phyloP scores from a whole-genome alignment of 1,284 basidiomycete genomes.

The Apiotrichum laibachii region DNA sequence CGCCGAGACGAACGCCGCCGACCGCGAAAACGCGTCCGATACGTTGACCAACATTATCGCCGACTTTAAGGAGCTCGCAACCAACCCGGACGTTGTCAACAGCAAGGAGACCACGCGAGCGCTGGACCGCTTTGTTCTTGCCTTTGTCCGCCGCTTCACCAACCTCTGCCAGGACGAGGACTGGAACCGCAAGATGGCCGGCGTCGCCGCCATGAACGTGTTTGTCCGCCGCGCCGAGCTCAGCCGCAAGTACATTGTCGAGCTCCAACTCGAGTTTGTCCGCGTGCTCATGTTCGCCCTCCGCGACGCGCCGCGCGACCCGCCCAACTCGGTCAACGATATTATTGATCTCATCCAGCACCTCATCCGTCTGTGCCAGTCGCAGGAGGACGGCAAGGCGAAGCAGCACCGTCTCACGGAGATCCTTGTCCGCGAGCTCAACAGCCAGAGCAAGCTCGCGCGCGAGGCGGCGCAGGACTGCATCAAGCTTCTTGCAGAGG shows the following conservation, averaged over 20 bases:
- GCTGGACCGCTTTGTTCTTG: constrained; percentile 61
- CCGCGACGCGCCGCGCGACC: constrained; percentile 91
- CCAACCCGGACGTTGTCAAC: constrained; percentile 47
- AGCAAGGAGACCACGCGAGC: constrained; percentile 59
- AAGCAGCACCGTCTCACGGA: constrained; percentile 62
- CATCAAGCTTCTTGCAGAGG: constrained; percentile 73
- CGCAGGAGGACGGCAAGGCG: constrained; percentile 47
- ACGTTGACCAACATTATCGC: constrained; percentile 64
- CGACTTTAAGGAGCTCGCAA: constrained; percentile 62
- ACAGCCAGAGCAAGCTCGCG: constrained; percentile 81
- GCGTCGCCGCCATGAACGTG: constrained; percentile 76
- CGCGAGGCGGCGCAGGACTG: constrained; percentile 80
- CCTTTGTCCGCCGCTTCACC: constrained; percentile 74
- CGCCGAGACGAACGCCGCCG: constrained; percentile 62
- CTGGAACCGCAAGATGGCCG: constrained; percentile 82
- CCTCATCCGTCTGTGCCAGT: constrained; percentile 71
- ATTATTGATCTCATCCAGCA: constrained; percentile 75
- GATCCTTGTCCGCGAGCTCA: constrained; percentile 85
- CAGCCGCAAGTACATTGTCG: constrained; percentile 75
- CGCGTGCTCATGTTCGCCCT: constrained; percentile 89
- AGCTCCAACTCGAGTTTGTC: constrained; percentile 86
- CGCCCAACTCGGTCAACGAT: constrained; percentile 75
- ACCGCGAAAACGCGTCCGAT: constrained; percentile 61
- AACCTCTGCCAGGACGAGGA: constrained; percentile 83
- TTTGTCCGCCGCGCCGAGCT: constrained; percentile 70